phyloP scores from a whole-genome alignment of 2,329 filamentous ascomycete species.

The Alternaria rosae region DNA sequence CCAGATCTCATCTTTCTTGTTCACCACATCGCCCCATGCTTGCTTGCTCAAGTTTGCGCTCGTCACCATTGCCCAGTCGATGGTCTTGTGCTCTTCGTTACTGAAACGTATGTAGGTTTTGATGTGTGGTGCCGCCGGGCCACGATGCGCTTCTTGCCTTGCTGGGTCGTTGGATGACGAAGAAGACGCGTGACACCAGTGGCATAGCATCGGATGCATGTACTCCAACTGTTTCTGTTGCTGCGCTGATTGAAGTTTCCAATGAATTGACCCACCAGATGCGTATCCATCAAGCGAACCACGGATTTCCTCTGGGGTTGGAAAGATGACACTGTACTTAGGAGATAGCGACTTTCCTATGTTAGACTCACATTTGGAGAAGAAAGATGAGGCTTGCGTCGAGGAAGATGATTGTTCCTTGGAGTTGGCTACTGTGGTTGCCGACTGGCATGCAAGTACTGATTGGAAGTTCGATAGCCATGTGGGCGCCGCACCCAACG shows the following conservation, averaged over 20 bases:
- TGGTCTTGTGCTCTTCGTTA: slow-evolving; percentile 51
- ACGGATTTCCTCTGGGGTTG: slow-evolving; percentile 79
- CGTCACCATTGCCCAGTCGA: slow-evolving; percentile 87
- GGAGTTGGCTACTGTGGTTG: neutral
- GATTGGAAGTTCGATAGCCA: slow-evolving; percentile 70
- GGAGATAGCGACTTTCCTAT: slow-evolving; percentile 54
- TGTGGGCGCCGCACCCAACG: slow-evolving; percentile 71
- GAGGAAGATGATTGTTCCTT: neutral
- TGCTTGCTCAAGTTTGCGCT: slow-evolving; percentile 93
- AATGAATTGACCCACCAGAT: slow-evolving; percentile 82
- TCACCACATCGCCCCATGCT: slow-evolving; percentile 78
- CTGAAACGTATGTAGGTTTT: slow-evolving; percentile 82
- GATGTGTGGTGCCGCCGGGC: slow-evolving; percentile 80
- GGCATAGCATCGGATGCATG: slow-evolving; percentile 72
- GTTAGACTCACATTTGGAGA: slow-evolving; percentile 12
- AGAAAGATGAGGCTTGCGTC: slow-evolving; percentile 17
- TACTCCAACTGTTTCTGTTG: slow-evolving; percentile 79
- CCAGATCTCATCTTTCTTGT: slow-evolving; percentile 66
- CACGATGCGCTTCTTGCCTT: slow-evolving; percentile 36
- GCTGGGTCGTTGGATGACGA: neutral
- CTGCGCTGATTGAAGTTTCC: slow-evolving; percentile 72
- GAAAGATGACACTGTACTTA: slow-evolving; percentile 77
- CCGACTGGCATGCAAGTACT: slow-evolving; percentile 36
- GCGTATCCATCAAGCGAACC: slow-evolving; percentile 77
- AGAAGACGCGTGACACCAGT: slow-evolving; percentile 66